A percentile compares a stretch with the other conserved stretches of the same genome.
These are phyloP conservation scores for Penicillium flavigenum DNA, from an alignment of 495 filamentous ascomycete species.

Conservation along the genomic window DNA sequence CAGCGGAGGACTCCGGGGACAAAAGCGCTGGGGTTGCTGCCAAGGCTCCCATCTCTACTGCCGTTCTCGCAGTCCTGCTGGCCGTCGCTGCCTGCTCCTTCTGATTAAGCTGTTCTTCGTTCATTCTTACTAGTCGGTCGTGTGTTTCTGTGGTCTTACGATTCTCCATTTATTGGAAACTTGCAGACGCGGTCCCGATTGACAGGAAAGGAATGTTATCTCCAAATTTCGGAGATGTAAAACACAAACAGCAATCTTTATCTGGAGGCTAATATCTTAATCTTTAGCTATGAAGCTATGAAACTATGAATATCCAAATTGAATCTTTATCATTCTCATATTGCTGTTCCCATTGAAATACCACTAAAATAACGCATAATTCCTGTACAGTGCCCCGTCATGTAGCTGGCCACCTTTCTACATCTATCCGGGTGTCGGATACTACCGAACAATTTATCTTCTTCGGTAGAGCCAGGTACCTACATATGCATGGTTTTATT, in stretches of 20 bases:
- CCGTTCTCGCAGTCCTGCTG: constrained; percentile 17
- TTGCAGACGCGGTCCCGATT: background rate
- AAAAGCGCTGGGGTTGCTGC: constrained; percentile 5
- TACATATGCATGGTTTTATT: background rate
- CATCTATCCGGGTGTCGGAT: background rate
- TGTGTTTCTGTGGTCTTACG: background rate
- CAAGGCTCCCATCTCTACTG: constrained; percentile 5
- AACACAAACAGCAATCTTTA: background rate
- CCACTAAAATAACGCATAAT: background rate
- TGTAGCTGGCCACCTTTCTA: too few species aligned
- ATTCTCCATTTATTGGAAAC: background rate
- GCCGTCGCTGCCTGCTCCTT: constrained; percentile 14
- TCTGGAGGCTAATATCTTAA: background rate
- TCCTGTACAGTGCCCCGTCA: too few species aligned
- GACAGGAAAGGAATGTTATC: background rate
- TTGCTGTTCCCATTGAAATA: background rate
- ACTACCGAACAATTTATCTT: background rate
- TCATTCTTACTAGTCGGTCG: background rate
- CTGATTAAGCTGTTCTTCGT: constrained; percentile 2
- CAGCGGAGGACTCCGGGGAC: background rate
- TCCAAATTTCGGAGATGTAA: background rate
- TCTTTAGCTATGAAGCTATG: background rate
- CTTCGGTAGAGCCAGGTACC: background rate
- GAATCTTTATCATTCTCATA: background rate
- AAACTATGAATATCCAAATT: background rate